A percentile compares a stretch with the other conserved stretches of the same genome.
Evolutionary conservation across 2,329 filamentous ascomycete genomes (phyloP).

Genomic region (Dichotomopilus funicola): DNA sequence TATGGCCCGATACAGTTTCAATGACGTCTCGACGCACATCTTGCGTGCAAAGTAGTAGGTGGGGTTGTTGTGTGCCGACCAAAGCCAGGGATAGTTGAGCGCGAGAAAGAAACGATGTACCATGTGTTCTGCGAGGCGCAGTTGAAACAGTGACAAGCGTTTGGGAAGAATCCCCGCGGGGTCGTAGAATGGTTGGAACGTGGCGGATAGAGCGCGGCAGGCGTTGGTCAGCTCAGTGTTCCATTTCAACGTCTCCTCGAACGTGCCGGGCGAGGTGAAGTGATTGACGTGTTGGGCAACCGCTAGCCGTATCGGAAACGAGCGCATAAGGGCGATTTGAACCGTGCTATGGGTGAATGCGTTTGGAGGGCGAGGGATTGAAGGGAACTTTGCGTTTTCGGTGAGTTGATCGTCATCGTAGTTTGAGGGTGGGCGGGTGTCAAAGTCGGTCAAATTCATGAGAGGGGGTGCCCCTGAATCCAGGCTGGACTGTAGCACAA

Average conservation of each 20-base stretch:
- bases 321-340: slow-evolving; percentile 39
- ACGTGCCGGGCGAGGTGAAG: slow-evolving; percentile 36
- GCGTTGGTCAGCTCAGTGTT: slow-evolving; percentile 39
- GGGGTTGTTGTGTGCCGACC: slow-evolving; percentile 38
- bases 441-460: slow-evolving; percentile 41
- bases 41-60: slow-evolving; percentile 49
- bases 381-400: slow-evolving; percentile 28
- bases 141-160: slow-evolving; percentile 33
- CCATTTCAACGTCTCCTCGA: slow-evolving; percentile 42
- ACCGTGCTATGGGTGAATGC: slow-evolving; percentile 45
- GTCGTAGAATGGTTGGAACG: slow-evolving; percentile 27
- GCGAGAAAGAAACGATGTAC: slow-evolving; percentile 44
- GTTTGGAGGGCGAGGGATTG: slow-evolving; percentile 19
- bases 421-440: slow-evolving; percentile 44
- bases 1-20: slow-evolving; percentile 28
- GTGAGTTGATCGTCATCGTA: slow-evolving; percentile 46
- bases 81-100: slow-evolving; percentile 47
- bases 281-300: slow-evolving; percentile 43
- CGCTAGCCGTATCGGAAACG: slow-evolving; percentile 38
- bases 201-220: slow-evolving; percentile 30
- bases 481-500: slow-evolving; percentile 46
- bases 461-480: slow-evolving; percentile 46
- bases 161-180: slow-evolving; percentile 24
- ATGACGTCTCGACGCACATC: slow-evolving; percentile 37
- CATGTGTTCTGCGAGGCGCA: slow-evolving; percentile 37